Conservation (phyloP, 495 filamentous ascomycete genomes). For the Aspergillus coremiiformis region DNA sequence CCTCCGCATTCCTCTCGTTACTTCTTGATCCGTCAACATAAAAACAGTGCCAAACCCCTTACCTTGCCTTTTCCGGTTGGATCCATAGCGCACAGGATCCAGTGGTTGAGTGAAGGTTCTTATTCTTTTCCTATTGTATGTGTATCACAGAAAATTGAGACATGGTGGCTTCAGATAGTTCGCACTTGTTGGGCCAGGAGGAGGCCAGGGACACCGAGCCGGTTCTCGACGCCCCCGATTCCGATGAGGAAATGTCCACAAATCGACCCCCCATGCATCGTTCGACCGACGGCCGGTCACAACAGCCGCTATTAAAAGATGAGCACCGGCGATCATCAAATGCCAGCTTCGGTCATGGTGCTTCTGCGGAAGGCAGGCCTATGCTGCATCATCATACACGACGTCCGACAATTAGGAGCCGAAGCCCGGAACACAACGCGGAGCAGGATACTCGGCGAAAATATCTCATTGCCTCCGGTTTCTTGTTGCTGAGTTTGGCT, state of each 20-base stretch:
- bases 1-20: constrained; percentile 4
- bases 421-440: constrained; percentile 50
- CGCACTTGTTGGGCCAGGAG: constrained; percentile 7
- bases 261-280: constrained; percentile 42
- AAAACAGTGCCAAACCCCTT: neutral
- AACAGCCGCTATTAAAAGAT: constrained; percentile 51
- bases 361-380: constrained; percentile 29
- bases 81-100: neutral
- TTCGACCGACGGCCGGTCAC: constrained; percentile 44
- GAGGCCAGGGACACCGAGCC: constrained; percentile 13
- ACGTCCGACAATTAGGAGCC: constrained; percentile 54
- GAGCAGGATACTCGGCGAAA: constrained; percentile 62
- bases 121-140: constrained; percentile 2
- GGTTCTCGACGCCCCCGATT: constrained; percentile 27
- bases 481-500: constrained; percentile 70
- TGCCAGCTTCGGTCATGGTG: constrained; percentile 29
- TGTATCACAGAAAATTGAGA: constrained; percentile 1
- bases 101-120: neutral
- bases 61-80: neutral
- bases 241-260: constrained; percentile 39
- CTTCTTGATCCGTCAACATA: constrained; percentile 3
- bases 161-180: constrained; percentile 18
- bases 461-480: constrained; percentile 79
- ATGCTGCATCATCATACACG: constrained; percentile 38
- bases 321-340: constrained; percentile 40